Percentiles rank a stretch among this genome's conserved stretches.
phyloP scores from a whole-genome alignment of 164 flowering plant species.

The Nymphaea thermarum region DNA sequence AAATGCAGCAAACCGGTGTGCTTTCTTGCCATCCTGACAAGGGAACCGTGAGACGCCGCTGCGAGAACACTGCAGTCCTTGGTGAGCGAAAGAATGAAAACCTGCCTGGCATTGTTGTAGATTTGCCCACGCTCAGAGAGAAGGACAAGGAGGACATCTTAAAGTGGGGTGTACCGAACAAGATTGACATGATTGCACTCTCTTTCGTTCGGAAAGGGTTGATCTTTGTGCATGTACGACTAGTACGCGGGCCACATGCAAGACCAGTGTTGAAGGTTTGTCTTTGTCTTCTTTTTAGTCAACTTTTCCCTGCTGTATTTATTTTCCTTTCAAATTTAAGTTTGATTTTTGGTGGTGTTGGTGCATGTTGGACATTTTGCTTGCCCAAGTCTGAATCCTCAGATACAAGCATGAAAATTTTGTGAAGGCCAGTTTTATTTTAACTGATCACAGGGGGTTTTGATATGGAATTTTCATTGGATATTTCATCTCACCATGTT shows the following conservation, averaged over 20 bases:
- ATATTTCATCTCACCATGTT: too few species aligned
- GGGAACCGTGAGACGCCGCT: conserved; percentile 73
- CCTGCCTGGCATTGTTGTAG: conserved; percentile 83
- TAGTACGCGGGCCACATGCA: conserved; percentile 73
- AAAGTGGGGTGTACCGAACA: conserved; percentile 80
- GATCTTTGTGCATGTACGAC: conserved; percentile 73
- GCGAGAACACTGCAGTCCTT: conserved; percentile 65
- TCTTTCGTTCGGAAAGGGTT: conserved; percentile 87
- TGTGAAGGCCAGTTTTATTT: too few species aligned
- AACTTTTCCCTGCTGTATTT: too few species aligned
- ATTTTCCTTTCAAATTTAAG: too few species aligned
- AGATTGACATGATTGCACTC: conserved; percentile 80
- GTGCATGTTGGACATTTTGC: too few species aligned
- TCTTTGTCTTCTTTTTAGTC: too few species aligned
- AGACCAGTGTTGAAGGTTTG: conserved; percentile 72
- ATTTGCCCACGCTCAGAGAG: conserved; percentile 80
- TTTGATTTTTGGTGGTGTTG: too few species aligned
- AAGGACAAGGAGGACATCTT: conserved; percentile 81
- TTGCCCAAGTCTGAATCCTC: too few species aligned
- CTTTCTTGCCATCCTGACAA: conserved; percentile 52
- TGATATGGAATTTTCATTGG: too few species aligned
- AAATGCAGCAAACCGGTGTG: too few species aligned
- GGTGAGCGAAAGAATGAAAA: conserved; percentile 86
- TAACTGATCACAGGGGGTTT: too few species aligned
- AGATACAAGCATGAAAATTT: too few species aligned